phyloP scores from a whole-genome alignment of 2,329 filamentous ascomycete genomes.

The Cucurbitaria berberidis region DNA sequence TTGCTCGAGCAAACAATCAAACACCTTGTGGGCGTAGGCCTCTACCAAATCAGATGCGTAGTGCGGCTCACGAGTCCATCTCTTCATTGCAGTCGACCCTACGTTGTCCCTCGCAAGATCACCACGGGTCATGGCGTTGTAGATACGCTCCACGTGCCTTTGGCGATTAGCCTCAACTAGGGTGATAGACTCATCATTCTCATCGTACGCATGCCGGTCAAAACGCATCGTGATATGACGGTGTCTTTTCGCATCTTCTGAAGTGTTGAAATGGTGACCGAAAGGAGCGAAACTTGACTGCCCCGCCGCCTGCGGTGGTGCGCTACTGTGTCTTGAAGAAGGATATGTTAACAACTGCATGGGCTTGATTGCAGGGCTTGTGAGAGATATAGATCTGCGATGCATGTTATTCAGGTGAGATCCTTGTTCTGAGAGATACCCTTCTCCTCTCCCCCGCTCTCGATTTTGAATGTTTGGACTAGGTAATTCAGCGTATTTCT shows the following conservation, averaged over 20 bases:
- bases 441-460: conserved; percentile 1
- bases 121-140: conserved; percentile 41
- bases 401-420: conserved; percentile 14
- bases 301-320: conserved; percentile 9
- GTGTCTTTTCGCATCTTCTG: conserved; percentile 29
- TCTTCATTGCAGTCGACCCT: conserved; percentile 40
- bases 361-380: conserved; percentile 2
- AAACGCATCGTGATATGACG: conserved; percentile 36
- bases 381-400: conserved; percentile 7
- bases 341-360: conserved; percentile 9
- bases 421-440: not conserved
- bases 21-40: conserved; percentile 42
- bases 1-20: conserved; percentile 40
- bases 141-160: conserved; percentile 35
- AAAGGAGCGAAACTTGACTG: conserved; percentile 29
- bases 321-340: conserved; percentile 4
- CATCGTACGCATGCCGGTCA: conserved; percentile 32
- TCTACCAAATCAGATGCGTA: conserved; percentile 40
- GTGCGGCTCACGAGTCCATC: conserved; percentile 41
- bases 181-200: conserved; percentile 28
- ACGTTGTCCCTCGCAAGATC: conserved; percentile 40
- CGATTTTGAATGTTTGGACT: conserved; percentile 2
- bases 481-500: conserved; percentile 18
- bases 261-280: conserved; percentile 22
- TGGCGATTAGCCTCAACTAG: conserved; percentile 25